Percentiles rank a stretch among this genome's conserved stretches.
Evolutionary conservation across 208 protist genomes (phyloP).

Genomic region (Trypanosoma mega): DNA sequence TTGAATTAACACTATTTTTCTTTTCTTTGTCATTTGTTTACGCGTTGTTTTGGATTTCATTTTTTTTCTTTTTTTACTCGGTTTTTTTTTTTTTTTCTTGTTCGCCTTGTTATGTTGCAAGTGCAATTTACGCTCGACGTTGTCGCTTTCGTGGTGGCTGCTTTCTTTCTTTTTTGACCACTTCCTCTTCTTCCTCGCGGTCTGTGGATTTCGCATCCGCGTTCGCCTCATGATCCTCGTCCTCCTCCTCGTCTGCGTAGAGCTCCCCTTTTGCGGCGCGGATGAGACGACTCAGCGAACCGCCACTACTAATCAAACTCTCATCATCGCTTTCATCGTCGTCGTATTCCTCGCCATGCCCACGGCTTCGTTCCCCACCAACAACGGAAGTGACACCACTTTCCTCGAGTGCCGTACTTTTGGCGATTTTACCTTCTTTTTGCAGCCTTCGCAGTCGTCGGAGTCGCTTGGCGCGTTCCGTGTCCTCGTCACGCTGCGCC

Average conservation of each 20-base stretch:
- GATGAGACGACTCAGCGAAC: slow-evolving; percentile 33
- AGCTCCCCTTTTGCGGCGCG: slow-evolving; percentile 28
- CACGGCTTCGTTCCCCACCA: slow-evolving; percentile 18
- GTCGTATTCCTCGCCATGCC: slow-evolving; percentile 21
- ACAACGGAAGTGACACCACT: slow-evolving; percentile 31
- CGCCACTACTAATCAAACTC: slow-evolving; percentile 18
- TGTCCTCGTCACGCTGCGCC: slow-evolving; percentile 41
- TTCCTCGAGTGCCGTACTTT: slow-evolving; percentile 61
- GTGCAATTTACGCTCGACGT: neutral
- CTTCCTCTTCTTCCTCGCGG: neutral
- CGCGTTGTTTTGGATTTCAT: neutral
- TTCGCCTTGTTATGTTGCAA: slow-evolving; percentile 5
- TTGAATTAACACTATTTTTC: too few relatives aligned
- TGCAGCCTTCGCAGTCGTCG: slow-evolving; percentile 78
- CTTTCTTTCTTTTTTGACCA: slow-evolving; percentile 29
- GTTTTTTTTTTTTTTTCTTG: slow-evolving; percentile 9
- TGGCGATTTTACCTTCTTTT: slow-evolving; percentile 56
- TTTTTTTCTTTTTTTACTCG: neutral
- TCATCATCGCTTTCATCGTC: slow-evolving; percentile 29
- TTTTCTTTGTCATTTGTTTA: too few relatives aligned
- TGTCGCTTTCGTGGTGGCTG: slow-evolving; percentile 22
- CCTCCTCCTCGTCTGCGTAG: slow-evolving; percentile 42
- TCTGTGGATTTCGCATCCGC: slow-evolving; percentile 6
- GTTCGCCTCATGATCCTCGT: slow-evolving; percentile 22
- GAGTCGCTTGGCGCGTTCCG: slow-evolving; percentile 69